phyloP scores from a whole-genome alignment of 2,329 filamentous ascomycete genomes.

The Tolypocladium endophyticum region DNA sequence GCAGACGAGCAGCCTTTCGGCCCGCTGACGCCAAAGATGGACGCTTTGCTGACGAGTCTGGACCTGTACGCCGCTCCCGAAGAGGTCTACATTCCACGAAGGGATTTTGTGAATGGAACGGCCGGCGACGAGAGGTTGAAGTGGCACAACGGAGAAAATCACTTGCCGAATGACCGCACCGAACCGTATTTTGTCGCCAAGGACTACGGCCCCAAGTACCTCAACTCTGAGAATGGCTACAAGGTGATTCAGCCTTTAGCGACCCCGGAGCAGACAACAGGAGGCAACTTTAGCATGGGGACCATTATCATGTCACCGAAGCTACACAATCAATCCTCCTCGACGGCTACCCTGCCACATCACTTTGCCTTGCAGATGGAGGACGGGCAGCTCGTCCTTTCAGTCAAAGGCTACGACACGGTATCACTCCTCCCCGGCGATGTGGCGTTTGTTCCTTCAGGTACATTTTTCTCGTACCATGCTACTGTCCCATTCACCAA shows the following conservation, averaged over 20 bases:
- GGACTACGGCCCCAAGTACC: conserved; percentile 12
- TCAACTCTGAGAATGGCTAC: conserved; percentile 10
- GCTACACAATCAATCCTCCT: conserved; percentile 5
- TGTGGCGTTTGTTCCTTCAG: conserved; percentile 14
- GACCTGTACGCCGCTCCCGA: conserved; percentile 7
- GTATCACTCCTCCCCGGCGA: conserved; percentile 13
- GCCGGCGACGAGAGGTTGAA: conserved; percentile 5
- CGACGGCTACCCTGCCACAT: conserved; percentile 4
- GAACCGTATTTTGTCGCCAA: conserved; percentile 11
- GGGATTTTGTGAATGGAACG: conserved; percentile 12
- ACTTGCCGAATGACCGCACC: conserved; percentile 1
- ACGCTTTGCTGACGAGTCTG: conserved; percentile 2
- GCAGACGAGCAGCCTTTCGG: conserved; percentile 8
- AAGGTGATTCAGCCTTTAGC: conserved; percentile 11
- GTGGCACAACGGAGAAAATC: conserved; percentile 11
- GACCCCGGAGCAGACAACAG: conserved; percentile 5
- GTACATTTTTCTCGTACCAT: conserved; percentile 10
- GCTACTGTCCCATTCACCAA: conserved; percentile 14
- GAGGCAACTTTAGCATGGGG: conserved; percentile 10
- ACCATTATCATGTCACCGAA: conserved; percentile 9
- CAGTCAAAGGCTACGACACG: conserved; percentile 11
- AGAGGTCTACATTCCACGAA: conserved; percentile 6
- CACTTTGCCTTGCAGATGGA: conserved; percentile 15
- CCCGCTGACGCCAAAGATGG: conserved; percentile 6
- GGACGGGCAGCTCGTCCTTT: conserved; percentile 13